These are phyloP conservation scores for Casuarina equisetifolia DNA, from an alignment of 306 rosid genomes.

Conservation along the genomic window DNA sequence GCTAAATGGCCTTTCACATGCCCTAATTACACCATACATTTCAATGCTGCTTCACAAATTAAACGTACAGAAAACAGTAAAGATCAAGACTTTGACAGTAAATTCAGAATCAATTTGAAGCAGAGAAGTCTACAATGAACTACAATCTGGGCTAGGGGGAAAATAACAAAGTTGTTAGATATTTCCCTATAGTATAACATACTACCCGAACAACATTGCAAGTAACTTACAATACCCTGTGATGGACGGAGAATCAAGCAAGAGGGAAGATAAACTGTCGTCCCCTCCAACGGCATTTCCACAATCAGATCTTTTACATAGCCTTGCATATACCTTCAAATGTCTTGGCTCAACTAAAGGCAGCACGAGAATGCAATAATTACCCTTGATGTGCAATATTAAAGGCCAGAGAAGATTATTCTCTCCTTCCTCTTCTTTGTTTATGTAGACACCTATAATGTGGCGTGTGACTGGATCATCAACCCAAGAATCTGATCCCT, in stretches of 20 bases:
- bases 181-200: background rate
- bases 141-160: background rate
- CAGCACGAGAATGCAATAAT: conserved; percentile 57
- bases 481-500: conserved; percentile 90
- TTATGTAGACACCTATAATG: conserved; percentile 61
- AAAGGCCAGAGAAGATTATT: conserved; percentile 80
- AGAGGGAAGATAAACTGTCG: conserved; percentile 75
- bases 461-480: conserved; percentile 94
- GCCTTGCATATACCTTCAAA: conserved; percentile 56
- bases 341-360: conserved; percentile 84
- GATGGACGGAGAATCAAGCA: conserved; percentile 85
- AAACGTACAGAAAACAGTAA: background rate
- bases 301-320: conserved; percentile 75
- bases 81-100: background rate
- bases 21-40: background rate
- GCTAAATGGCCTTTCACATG: background rate
- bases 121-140: background rate
- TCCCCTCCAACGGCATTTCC: conserved; percentile 75
- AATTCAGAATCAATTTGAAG: conserved; percentile 1
- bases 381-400: conserved; percentile 69
- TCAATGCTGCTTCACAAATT: conserved; percentile 6
- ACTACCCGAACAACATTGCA: conserved; percentile 27
- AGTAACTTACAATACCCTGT: conserved; percentile 95
- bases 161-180: background rate
- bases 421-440: conserved; percentile 50